Conservation (phyloP, 768 basidiomycete genomes). For the Sarcomyxa edulis region DNA sequence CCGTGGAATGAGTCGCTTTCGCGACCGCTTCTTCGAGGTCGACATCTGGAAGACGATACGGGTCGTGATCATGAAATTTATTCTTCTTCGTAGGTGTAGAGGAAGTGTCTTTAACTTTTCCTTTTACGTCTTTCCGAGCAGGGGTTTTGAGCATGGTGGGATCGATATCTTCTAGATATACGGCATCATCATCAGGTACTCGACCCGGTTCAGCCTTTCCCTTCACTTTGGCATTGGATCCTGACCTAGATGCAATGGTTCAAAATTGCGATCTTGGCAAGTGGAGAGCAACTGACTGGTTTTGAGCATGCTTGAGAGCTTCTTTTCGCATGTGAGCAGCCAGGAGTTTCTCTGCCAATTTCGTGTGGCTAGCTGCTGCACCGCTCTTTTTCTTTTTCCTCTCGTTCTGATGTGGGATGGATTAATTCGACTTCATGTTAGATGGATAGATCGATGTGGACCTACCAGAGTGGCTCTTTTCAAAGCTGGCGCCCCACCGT, state of each 20-base stretch:
- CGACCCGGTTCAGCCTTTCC: conserved; percentile 38
- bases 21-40: conserved; percentile 60
- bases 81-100: conserved; percentile 55
- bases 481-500: conserved; percentile 89
- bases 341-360: conserved; percentile 86
- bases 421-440: not conserved
- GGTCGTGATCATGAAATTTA: conserved; percentile 77
- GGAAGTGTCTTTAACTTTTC: conserved; percentile 21
- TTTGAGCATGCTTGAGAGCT: conserved; percentile 63
- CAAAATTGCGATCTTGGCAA: conserved; percentile 1
- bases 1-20: conserved; percentile 51
- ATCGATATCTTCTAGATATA: conserved; percentile 88
- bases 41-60: conserved; percentile 87
- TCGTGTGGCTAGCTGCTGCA: conserved; percentile 79
- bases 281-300: conserved; percentile 24
- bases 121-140: conserved; percentile 25
- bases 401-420: conserved; percentile 51
- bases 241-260: not conserved
- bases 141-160: conserved; percentile 50
- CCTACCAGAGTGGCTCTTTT: conserved; percentile 87
- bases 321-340: conserved; percentile 91
- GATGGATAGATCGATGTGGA: not conserved
- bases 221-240: conserved; percentile 34
- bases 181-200: conserved; percentile 59
- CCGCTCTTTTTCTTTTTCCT: conserved; percentile 89